Evolutionary conservation across 139 green algal genomes (phyloP).

Genomic region (Chlorella sorokiniana): DNA sequence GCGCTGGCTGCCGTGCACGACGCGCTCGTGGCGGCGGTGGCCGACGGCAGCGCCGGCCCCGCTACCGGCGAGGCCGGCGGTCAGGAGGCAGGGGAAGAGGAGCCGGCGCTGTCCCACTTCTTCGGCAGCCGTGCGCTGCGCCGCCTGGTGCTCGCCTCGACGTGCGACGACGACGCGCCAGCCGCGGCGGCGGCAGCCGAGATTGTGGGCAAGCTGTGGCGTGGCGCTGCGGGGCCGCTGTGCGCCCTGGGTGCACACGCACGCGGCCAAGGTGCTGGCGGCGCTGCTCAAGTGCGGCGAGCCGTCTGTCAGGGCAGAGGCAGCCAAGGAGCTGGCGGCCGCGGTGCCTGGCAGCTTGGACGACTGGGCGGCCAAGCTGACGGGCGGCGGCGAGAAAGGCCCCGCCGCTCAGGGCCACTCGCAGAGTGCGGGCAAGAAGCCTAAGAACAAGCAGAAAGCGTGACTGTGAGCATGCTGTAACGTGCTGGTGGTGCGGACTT

Average conservation of each 20-base stretch:
- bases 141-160: slow-evolving; percentile 55
- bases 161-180: slow-evolving; percentile 24
- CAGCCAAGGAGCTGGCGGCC: slow-evolving; percentile 48
- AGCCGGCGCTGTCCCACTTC: slow-evolving; percentile 58
- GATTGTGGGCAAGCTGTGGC: slow-evolving; percentile 57
- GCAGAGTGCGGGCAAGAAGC: too few species aligned
- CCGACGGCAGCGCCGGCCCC: neutral
- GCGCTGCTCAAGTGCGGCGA: slow-evolving; percentile 58
- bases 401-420: too few species aligned
- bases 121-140: slow-evolving; percentile 63
- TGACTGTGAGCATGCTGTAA: too few species aligned
- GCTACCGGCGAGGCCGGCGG: slow-evolving; percentile 3
- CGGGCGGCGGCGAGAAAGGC: neutral
- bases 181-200: slow-evolving; percentile 1
- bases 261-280: slow-evolving; percentile 78
- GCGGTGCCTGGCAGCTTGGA: slow-evolving; percentile 38
- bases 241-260: slow-evolving; percentile 51
- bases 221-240: slow-evolving; percentile 50
- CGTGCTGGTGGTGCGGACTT: too few species aligned
- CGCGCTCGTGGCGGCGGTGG: slow-evolving; percentile 55
- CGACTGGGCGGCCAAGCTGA: slow-evolving; percentile 38
- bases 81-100: neutral
- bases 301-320: slow-evolving; percentile 31
- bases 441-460: too few species aligned
- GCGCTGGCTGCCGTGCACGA: slow-evolving; percentile 57